These are phyloP conservation scores for Lentinus brumalis DNA, from an alignment of 768 basidiomycete species.

Conservation along the genomic window DNA sequence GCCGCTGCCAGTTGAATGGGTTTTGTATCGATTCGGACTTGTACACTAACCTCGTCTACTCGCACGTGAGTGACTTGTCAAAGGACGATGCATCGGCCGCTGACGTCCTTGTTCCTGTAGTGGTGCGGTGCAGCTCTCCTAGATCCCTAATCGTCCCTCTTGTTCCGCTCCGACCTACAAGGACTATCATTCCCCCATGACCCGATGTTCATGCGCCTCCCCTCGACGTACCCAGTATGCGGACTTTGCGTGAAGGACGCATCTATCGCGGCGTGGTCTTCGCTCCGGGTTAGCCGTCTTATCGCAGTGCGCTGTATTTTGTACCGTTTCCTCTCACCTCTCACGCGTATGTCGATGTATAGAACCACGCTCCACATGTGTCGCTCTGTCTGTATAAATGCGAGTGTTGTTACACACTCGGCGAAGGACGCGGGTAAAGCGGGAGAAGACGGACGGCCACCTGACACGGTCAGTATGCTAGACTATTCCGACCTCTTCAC, in stretches of 20 bases:
- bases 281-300: not conserved
- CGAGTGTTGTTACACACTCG: not conserved
- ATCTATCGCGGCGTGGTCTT: not conserved
- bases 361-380: slow-evolving; percentile 5
- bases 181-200: slow-evolving; percentile 1
- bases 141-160: slow-evolving; percentile 9
- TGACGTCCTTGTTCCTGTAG: not conserved
- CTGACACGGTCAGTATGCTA: too few species aligned
- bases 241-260: not conserved
- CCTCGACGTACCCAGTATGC: not conserved
- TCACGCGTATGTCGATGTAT: slow-evolving; percentile 11
- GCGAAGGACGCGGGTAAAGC: not conserved
- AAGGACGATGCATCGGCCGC: not conserved
- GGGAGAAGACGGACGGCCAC: not conserved
- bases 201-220: not conserved
- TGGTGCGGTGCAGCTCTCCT: slow-evolving; percentile 7
- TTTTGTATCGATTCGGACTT: not conserved
- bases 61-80: slow-evolving; percentile 1
- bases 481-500: too few species aligned
- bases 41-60: slow-evolving; percentile 17
- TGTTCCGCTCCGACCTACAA: not conserved
- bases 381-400: slow-evolving; percentile 7
- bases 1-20: not conserved
- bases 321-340: not conserved
- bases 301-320: slow-evolving; percentile 7